These are phyloP conservation scores for Populus hybrid DNA, from an alignment of 441 rosid genomes.

Conservation along the genomic window DNA sequence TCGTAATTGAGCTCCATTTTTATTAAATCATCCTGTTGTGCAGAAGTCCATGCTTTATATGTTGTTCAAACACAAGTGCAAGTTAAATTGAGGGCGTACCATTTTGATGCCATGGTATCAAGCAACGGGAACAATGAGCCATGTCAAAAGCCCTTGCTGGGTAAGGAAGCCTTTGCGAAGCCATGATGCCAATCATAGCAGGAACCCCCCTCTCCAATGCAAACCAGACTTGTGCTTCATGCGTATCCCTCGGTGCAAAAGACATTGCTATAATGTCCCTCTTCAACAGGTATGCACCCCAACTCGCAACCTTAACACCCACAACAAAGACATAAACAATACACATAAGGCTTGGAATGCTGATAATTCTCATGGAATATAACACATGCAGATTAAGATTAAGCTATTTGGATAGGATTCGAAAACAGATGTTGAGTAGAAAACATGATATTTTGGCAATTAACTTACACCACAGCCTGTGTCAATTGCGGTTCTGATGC, in stretches of 20 bases:
- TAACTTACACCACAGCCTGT: slow-evolving; percentile 93
- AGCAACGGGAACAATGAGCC: slow-evolving; percentile 44
- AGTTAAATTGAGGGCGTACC: slow-evolving; percentile 35
- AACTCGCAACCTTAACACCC: too few relatives aligned
- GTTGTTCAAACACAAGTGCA: background rate
- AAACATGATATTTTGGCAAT: background rate
- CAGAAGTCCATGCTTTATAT: background rate
- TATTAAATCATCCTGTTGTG: background rate
- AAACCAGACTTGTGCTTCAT: too few relatives aligned
- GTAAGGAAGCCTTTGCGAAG: too few relatives aligned
- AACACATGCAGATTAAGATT: background rate
- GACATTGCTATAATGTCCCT: too few relatives aligned
- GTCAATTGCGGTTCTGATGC: slow-evolving; percentile 80
- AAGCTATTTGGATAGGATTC: background rate
- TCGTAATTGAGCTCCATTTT: background rate
- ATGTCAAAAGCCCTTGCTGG: too few relatives aligned
- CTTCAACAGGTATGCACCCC: too few relatives aligned
- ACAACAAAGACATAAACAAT: slow-evolving; percentile 24
- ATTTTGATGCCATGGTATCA: slow-evolving; percentile 70
- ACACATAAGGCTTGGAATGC: slow-evolving; percentile 7
- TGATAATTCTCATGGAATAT: background rate
- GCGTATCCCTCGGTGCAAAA: too few relatives aligned
- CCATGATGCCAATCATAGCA: too few relatives aligned
- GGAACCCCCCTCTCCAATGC: too few relatives aligned
- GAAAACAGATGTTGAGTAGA: background rate